Evolutionary conservation across 2,329 filamentous ascomycete species (phyloP).

Genomic region (Fusarium miscanthi): DNA sequence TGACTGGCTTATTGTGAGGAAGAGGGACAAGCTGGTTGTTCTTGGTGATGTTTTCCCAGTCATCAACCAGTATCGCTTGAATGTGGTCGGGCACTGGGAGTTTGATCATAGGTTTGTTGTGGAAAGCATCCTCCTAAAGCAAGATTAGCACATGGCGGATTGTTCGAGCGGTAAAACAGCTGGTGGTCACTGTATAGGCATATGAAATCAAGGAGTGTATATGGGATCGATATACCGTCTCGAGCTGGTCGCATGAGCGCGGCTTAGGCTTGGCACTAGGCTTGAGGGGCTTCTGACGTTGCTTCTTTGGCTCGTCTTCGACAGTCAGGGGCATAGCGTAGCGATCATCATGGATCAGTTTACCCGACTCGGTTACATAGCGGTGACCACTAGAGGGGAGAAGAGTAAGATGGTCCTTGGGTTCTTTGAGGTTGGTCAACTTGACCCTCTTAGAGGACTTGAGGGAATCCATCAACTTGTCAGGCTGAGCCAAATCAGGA

Average conservation of each 20-base stretch:
- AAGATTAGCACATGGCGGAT: constrained; percentile 28
- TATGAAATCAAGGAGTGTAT: background rate
- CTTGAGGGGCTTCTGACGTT: constrained; percentile 14
- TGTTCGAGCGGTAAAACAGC: background rate
- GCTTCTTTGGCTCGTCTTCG: constrained; percentile 11
- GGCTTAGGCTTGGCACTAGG: constrained; percentile 23
- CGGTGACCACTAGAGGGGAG: constrained; percentile 15
- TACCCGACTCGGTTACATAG: constrained; percentile 27
- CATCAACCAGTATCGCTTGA: constrained; percentile 93
- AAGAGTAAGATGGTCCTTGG: constrained; percentile 20
- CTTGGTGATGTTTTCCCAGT: constrained; percentile 99
- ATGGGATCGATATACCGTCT: constrained; percentile 29
- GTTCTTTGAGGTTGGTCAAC: constrained; percentile 17
- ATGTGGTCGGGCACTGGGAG: constrained; percentile 88
- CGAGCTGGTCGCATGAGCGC: constrained; percentile 7
- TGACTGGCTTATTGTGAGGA: constrained; percentile 80
- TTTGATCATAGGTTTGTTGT: constrained; percentile 84
- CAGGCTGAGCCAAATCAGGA: constrained; percentile 1
- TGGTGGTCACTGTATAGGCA: background rate
- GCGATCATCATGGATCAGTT: constrained; percentile 8
- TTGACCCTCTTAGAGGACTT: constrained; percentile 10
- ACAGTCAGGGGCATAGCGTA: constrained; percentile 18
- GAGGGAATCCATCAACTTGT: background rate
- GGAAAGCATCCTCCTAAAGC: constrained; percentile 85
- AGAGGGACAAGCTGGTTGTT: constrained; percentile 89